Evolutionary conservation across 2,329 filamentous ascomycete species (phyloP).

Genomic region (Paecilomyces niveus): DNA sequence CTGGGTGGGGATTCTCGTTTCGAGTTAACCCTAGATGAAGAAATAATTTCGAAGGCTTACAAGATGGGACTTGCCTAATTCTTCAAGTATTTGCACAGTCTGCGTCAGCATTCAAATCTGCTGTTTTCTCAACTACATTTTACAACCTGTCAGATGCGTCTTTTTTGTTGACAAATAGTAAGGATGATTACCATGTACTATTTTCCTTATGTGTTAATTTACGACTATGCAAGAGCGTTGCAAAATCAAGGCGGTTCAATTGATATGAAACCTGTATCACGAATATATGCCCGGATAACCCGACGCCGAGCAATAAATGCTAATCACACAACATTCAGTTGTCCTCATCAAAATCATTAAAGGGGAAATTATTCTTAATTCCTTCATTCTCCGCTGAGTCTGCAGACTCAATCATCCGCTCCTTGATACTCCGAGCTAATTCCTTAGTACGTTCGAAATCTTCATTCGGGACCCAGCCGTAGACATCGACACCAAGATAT

Average conservation of each 20-base stretch:
- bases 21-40: neutral
- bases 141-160: too few species aligned
- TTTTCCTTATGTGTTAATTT: too few species aligned
- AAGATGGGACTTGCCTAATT: neutral
- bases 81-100: neutral
- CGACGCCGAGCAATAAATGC: too few species aligned
- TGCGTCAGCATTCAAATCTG: too few species aligned
- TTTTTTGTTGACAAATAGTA: too few species aligned
- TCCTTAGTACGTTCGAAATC: conserved; percentile 13
- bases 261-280: too few species aligned
- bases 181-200: too few species aligned
- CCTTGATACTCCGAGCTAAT: conserved; percentile 11
- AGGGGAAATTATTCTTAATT: conserved; percentile 7
- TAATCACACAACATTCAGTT: too few species aligned
- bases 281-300: too few species aligned
- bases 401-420: conserved; percentile 12
- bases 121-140: too few species aligned
- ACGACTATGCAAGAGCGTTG: too few species aligned
- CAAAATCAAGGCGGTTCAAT: too few species aligned
- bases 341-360: conserved; percentile 7
- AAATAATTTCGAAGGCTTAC: neutral
- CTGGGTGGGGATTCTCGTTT: neutral
- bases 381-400: neutral
- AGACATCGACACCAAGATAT: conserved; percentile 11
- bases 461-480: conserved; percentile 17